Evolutionary conservation across 371 early-diverging fungal species (phyloP), one percentile per base, ranked within the genome.

Genomic region (Parasitella parasitica): DNA sequence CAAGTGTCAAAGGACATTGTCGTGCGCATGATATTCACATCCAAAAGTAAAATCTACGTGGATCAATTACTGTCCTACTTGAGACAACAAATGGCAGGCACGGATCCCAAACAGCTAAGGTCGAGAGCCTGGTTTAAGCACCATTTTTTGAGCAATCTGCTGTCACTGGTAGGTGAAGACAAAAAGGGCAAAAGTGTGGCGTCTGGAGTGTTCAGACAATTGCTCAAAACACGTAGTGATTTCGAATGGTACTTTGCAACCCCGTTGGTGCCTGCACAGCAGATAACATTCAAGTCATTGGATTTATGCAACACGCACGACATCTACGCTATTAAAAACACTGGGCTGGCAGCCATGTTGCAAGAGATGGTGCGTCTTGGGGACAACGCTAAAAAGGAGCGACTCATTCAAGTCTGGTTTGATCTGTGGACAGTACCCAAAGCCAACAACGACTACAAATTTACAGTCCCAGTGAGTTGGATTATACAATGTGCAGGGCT

Each of bases 161-260:
- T 78, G 2, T 49, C 54, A 1, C 32, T 70, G 20, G 71, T 71
- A 5, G 66, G 69, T 16, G 39, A 49, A 11, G 66, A 63, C 15
- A 22, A 38, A 0, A 38, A 38, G n/a, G 58, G 55, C 4, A 59
- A 59, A 13, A 58, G 51, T 15, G 76, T 75, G 1, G 69, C 76
- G 1, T 60, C 68, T 5, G 66, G 66, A 24, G 26, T 75, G 1
- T 73, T 73, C 43, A 54, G 66, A 1, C 78, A 75, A n/a, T 32
- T 75, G 15, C 65, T 78, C 34, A 73, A 61, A 11, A 57, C 67
- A 24, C 43, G 53, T 0, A 67, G 51, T 32, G 68, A 75, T 16
- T 78, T 67, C 63, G 70, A 71, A 56, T 75, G 72, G 71, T 78
- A 69, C n/a, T 69, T 78, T 28, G 66, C 59, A 2, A 67, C 71